Evolutionary conservation across 2,329 filamentous ascomycete species (phyloP).

Genomic region (Trichophyton equinum): DNA sequence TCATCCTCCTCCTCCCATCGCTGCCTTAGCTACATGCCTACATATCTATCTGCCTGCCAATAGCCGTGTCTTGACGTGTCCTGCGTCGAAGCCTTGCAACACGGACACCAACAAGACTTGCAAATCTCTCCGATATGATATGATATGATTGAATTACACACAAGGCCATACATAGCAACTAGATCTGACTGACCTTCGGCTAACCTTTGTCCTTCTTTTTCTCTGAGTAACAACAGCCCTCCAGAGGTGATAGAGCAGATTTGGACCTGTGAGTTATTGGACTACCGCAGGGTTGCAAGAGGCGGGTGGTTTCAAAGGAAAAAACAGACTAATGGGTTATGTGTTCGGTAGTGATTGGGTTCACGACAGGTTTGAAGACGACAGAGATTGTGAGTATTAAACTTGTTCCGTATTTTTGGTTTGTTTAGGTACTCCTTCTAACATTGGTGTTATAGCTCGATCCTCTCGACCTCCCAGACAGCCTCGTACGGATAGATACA

Average conservation of each 20-base stretch:
- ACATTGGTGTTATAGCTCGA: conserved; percentile 22
- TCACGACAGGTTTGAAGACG: conserved; percentile 76
- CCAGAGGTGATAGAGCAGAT: conserved; percentile 34
- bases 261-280: conserved; percentile 30
- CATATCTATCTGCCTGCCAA: conserved; percentile 12
- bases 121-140: background rate
- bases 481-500: conserved; percentile 23
- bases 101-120: background rate
- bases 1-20: conserved; percentile 33
- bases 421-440: conserved; percentile 6
- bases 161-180: conserved; percentile 8
- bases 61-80: conserved; percentile 12
- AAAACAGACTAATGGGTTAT: background rate
- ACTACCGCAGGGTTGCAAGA: background rate
- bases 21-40: conserved; percentile 9
- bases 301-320: too few species aligned
- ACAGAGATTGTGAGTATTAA: conserved; percentile 39
- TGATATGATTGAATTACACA: background rate
- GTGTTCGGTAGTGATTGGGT: conserved; percentile 65
- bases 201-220: conserved; percentile 29
- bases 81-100: conserved; percentile 11
- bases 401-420: background rate
- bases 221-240: conserved; percentile 30
- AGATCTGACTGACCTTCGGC: conserved; percentile 27
- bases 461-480: conserved; percentile 33